Conservation (phyloP, 331 rosid species). For the Malus hybrid region DNA sequence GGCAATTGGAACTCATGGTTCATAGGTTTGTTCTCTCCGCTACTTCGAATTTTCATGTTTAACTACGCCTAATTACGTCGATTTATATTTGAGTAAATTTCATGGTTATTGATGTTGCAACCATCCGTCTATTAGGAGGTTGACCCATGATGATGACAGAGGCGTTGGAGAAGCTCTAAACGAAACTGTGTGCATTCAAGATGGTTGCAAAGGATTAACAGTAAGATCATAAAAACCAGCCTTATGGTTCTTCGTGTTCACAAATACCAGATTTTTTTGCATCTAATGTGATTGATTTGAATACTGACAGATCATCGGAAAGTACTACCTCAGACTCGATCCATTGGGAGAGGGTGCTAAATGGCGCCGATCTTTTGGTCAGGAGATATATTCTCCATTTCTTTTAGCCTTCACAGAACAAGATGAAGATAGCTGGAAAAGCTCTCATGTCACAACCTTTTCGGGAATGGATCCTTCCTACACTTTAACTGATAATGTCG, state of each 20-base stretch:
- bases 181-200: slow-evolving; percentile 51
- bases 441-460: slow-evolving; percentile 55
- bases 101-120: no score
- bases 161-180: slow-evolving; percentile 69
- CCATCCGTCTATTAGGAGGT: slow-evolving; percentile 39
- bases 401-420: slow-evolving; percentile 70
- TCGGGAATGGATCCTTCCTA: slow-evolving; percentile 53
- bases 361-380: slow-evolving; percentile 80
- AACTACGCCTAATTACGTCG: no score
- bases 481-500: slow-evolving; percentile 65
- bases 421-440: slow-evolving; percentile 53
- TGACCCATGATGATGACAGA: slow-evolving; percentile 47
- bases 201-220: slow-evolving; percentile 56
- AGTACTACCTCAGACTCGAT: slow-evolving; percentile 69
- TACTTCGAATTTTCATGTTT: neutral
- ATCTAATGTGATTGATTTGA: slow-evolving; percentile 2
- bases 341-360: slow-evolving; percentile 73
- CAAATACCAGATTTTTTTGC: slow-evolving; percentile 12
- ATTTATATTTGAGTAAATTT: no score
- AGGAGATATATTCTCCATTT: slow-evolving; percentile 67
- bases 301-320: slow-evolving; percentile 50
- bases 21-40: slow-evolving; percentile 47
- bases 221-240: slow-evolving; percentile 30
- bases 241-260: slow-evolving; percentile 2
- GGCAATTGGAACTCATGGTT: slow-evolving; percentile 83